Conservation (phyloP, 2,329 filamentous ascomycete genomes). For the Xylaria sp. region DNA sequence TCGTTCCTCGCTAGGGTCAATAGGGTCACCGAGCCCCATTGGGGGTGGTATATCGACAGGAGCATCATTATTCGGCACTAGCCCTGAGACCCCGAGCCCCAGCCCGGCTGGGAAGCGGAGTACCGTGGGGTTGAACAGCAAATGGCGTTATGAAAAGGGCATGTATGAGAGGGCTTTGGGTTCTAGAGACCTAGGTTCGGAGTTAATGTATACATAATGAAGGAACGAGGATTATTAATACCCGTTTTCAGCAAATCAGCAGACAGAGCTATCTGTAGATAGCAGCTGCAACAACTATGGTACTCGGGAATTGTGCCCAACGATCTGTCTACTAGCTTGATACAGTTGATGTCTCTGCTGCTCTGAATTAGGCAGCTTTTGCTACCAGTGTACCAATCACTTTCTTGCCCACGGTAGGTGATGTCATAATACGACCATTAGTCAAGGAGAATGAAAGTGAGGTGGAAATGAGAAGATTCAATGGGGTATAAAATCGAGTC, state of each 20-base stretch:
- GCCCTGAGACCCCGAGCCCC: constrained; percentile 74
- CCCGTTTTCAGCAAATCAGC: not conserved
- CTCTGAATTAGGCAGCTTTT: not conserved
- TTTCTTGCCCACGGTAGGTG: not conserved
- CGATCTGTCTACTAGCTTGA: not conserved
- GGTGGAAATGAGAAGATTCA: not conserved
- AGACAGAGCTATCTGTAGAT: constrained; percentile 5
- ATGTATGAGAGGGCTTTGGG: constrained; percentile 32
- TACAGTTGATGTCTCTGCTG: not conserved
- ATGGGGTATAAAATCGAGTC: no score
- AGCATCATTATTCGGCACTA: constrained; percentile 61
- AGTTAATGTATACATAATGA: constrained; percentile 28
- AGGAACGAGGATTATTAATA: not conserved
- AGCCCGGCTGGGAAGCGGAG: constrained; percentile 72
- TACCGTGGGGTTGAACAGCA: constrained; percentile 84
- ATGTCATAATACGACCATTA: not conserved
- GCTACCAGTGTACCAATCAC: not conserved
- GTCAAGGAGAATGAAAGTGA: not conserved
- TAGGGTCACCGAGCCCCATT: constrained; percentile 46
- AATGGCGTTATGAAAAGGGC: constrained; percentile 93
- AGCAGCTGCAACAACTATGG: constrained; percentile 10
- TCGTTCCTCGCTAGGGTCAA: constrained; percentile 66
- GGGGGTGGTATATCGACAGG: constrained; percentile 10
- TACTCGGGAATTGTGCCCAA: constrained; percentile 6
- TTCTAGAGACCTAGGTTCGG: constrained; percentile 27